Conservation (phyloP, 2,329 filamentous ascomycete genomes). For the Eutypella sp. region DNA sequence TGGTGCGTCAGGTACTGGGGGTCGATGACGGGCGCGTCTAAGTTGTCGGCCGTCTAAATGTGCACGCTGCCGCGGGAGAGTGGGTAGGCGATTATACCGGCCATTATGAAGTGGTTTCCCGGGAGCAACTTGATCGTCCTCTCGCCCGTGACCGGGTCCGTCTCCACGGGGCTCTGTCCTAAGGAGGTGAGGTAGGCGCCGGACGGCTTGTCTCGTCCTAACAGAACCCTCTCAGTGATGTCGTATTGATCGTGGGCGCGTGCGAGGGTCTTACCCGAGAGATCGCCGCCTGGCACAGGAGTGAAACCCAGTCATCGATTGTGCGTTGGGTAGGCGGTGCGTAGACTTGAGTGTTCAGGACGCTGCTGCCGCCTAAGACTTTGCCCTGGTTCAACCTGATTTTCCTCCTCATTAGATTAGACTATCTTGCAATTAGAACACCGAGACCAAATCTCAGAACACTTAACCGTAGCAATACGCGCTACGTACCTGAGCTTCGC, state of each 20-base stretch:
- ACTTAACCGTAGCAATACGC: not conserved
- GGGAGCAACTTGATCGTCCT: not conserved
- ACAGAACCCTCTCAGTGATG: conserved; percentile 8
- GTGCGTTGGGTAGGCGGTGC: not conserved
- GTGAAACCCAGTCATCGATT: conserved; percentile 1
- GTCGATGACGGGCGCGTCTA: conserved; percentile 7
- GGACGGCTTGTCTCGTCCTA: conserved; percentile 7
- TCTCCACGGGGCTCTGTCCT: conserved; percentile 3
- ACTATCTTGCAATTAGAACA: no score
- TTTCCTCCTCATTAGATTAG: not conserved
- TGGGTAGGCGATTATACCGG: conserved; percentile 8
- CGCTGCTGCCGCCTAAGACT: not conserved
- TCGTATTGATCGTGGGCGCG: conserved; percentile 5
- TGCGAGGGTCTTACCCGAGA: not conserved
- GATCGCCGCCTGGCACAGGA: not conserved
- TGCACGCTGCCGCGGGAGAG: conserved; percentile 14
- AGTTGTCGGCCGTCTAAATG: conserved; percentile 6
- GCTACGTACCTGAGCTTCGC: not conserved
- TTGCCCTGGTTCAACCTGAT: conserved; percentile 2
- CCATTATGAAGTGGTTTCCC: conserved; percentile 8
- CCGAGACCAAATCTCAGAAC: not conserved
- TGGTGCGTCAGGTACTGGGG: conserved; percentile 13
- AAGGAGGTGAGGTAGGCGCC: conserved; percentile 7
- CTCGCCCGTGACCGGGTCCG: conserved; percentile 5
- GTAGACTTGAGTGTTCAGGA: conserved; percentile 2